Base-by-base conservation (phyloP, 495 filamentous ascomycete species). In the Neurospora sp. region DNA sequence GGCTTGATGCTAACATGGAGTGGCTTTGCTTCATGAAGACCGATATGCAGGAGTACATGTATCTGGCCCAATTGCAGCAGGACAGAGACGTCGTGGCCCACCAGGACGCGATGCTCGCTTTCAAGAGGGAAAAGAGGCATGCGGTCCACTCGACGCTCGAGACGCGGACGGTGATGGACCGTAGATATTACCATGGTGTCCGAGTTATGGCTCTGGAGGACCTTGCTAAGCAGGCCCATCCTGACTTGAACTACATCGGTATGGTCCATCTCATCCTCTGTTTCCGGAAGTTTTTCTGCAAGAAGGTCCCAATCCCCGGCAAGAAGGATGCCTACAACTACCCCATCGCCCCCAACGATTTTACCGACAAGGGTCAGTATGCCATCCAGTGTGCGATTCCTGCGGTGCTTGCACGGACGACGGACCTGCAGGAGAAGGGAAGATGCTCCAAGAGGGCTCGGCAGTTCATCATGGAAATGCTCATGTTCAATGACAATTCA, bases 1-100 rank as follows among this genome's bases (percentile, higher is more conserved):
- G 96, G 18, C 92, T 98, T 86, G 96, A 99, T 82, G 93, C 94
- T 23, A 96, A 99, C 81, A 98, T 98, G 76, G 96, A 99, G 78
- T 99, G 96, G 96, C 89, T 98, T 46, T 94, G 92, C 83, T 91
- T 91, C 70, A 89, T 89, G 48, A 78, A 82, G 18, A 86, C 94
- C 69, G 89, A 87, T 39, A 92, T 97, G 89, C 93, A 93, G 9
- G 87, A 91, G 3, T 98, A 98, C 84, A 99, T 99, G 96, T 97
- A 93, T 78, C 86, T 97, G 71, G 98, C 96, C 1, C 96, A 99
- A 79, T 84, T 99, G 59, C 96, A 99, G 78, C 96, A 99, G 78
- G 96, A 99, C 83, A 87, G 94, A 74, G 96, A 99, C 83, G 93
- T 99, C 69, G 91, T 97, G 69, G 96, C 96, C 12, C 96, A 99